phyloP scores from a whole-genome alignment of 1,284 basidiomycete genomes.

The Rhodotorula sp. region DNA sequence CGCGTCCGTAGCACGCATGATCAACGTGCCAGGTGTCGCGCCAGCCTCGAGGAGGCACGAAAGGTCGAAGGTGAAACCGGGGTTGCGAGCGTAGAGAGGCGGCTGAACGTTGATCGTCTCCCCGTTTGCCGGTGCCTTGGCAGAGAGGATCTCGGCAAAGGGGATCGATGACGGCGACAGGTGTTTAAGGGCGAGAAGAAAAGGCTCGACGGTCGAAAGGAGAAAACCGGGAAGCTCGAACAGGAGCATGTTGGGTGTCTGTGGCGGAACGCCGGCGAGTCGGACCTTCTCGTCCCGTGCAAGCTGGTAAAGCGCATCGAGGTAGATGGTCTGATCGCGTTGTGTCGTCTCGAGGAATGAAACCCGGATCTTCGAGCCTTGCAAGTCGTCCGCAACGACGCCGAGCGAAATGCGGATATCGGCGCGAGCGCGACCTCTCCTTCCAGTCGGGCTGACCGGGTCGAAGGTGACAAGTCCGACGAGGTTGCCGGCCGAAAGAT shows the following conservation, averaged over 20 bases:
- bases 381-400: slow-evolving; percentile 54
- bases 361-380: slow-evolving; percentile 50
- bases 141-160: slow-evolving; percentile 56
- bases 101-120: slow-evolving; percentile 52
- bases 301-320: slow-evolving; percentile 48
- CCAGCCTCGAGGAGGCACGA: slow-evolving; percentile 51
- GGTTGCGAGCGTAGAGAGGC: slow-evolving; percentile 56
- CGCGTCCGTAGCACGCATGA: slow-evolving; percentile 50
- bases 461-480: slow-evolving; percentile 56
- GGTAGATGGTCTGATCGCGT: slow-evolving; percentile 52
- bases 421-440: slow-evolving; percentile 42
- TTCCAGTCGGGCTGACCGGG: no score
- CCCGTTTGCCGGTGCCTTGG: slow-evolving; percentile 50
- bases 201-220: slow-evolving; percentile 63
- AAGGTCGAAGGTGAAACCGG: slow-evolving; percentile 58
- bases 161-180: slow-evolving; percentile 59
- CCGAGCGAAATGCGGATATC: slow-evolving; percentile 54
- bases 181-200: slow-evolving; percentile 58
- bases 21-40: slow-evolving; percentile 40
- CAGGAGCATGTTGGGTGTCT: slow-evolving; percentile 47
- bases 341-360: slow-evolving; percentile 57
- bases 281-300: slow-evolving; percentile 3
- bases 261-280: no score
- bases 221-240: slow-evolving; percentile 61
- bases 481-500: slow-evolving; percentile 55